Evolutionary conservation across 768 basidiomycete species (phyloP), one percentile per base, ranked within the genome.

Genomic region (Kwoniella mangroviensis): DNA sequence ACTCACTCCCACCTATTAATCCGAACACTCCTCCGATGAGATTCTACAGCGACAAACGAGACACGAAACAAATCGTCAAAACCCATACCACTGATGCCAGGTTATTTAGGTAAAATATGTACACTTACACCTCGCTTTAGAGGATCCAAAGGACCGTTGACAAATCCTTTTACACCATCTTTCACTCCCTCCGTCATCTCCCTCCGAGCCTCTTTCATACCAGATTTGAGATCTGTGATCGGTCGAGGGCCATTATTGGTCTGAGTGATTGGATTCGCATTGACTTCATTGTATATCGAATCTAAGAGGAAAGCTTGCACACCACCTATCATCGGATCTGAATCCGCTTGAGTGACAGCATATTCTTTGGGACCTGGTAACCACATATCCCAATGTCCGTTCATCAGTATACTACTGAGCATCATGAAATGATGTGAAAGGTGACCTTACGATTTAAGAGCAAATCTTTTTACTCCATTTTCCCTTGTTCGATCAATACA

Each of bases 281-380:
- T 10, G 55, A 24, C 2, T 68, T 56, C 13, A 15, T 13, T 19
- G 12, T 26, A 17, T 28, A 40, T 63, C 55, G 9, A 66, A 3
- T 84, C 84, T 84, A 11, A 84, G 83, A 0, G 81, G 78, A 65
- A 22, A 85, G 85, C 68, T 84, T 85, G 68, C 87, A 83, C 19
- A 86, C 86, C 17, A 88, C 78, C 2, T 85, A 86, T 82, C 85
- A 86, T 67, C 88, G 86, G 4, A 87, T 85, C 17, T 86, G 86
- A 34, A 81, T 83, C 0, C 83, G 84, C 5, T 86, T 42, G 41
- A 43, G 75, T 65, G 0, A 83, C 84, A 21, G 85, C 84, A 71
- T 86, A 86, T 71, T 86, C 86, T 75, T 84, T 85, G 13, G 85
- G 84, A 6, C 86, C 86, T n/a, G n/a, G n/a, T n/a, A n/a, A n/a